Conservation (phyloP, 441 rosid species). For the Populus hybrid region DNA sequence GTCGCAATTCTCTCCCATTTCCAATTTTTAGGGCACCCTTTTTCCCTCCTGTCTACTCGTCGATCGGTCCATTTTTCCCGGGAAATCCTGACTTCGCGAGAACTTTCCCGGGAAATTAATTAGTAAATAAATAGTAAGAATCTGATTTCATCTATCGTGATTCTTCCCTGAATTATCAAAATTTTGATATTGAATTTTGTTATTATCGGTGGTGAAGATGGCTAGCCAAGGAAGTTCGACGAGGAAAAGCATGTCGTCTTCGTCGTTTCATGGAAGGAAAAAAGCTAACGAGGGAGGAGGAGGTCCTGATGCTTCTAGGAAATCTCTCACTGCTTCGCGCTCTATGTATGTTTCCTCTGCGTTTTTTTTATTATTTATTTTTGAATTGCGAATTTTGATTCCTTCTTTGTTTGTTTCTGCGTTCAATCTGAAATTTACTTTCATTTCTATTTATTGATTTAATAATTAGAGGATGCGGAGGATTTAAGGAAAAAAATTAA, state of each 20-base stretch:
- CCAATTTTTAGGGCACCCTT: neutral
- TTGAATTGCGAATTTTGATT: neutral
- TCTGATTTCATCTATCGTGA: neutral
- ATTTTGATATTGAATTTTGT: constrained; percentile 8
- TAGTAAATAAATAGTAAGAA: neutral
- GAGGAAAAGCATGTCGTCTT: constrained; percentile 60
- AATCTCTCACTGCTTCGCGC: constrained; percentile 58
- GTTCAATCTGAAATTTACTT: neutral
- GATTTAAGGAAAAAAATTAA: neutral
- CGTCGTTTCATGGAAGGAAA: constrained; percentile 49
- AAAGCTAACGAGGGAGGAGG: constrained; percentile 37
- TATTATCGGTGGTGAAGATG: constrained; percentile 40
- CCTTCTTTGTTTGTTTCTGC: neutral
- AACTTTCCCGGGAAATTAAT: constrained; percentile 5
- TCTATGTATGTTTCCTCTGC: constrained; percentile 44
- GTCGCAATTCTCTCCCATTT: constrained; percentile 6
- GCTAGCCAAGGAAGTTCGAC: constrained; percentile 72
- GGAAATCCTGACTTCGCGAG: constrained; percentile 31
- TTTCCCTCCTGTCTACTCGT: constrained; percentile 8
- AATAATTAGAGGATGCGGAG: neutral
- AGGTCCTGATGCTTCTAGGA: constrained; percentile 46
- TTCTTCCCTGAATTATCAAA: neutral
- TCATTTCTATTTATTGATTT: neutral
- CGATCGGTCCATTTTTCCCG: constrained; percentile 51
- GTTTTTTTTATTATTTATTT: neutral